phyloP scores from a whole-genome alignment of 192 early-diverging fungal genomes.

The Rhizophlyctis rosea region DNA sequence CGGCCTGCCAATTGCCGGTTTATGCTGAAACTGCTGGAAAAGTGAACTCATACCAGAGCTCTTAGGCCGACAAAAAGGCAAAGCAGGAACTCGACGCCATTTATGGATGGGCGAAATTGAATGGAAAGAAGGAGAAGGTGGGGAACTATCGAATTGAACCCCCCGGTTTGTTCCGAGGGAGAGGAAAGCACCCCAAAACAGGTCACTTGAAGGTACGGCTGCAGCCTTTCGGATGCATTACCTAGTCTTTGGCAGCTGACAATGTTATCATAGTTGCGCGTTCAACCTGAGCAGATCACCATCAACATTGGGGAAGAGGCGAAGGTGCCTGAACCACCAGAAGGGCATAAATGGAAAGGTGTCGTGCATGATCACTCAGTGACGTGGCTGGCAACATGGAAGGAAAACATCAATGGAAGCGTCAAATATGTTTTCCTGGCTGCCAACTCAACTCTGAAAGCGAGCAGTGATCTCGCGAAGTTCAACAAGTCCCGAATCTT shows the following conservation, averaged over 20 bases:
- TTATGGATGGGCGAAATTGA: slow-evolving; percentile 72
- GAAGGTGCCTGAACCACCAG: slow-evolving; percentile 74
- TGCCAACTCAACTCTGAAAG: slow-evolving; percentile 89
- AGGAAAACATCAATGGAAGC: slow-evolving; percentile 92
- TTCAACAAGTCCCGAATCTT: slow-evolving; percentile 92
- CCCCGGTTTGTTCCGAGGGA: slow-evolving; percentile 93
- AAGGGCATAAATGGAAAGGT: slow-evolving; percentile 84
- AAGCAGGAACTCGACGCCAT: slow-evolving; percentile 66
- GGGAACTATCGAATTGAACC: slow-evolving; percentile 98
- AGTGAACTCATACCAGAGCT: slow-evolving; percentile 19
- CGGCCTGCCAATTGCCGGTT: neutral
- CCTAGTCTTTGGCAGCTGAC: too few species aligned
- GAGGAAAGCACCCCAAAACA: slow-evolving; percentile 94
- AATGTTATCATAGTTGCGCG: slow-evolving; percentile 56
- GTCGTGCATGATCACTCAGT: slow-evolving; percentile 88
- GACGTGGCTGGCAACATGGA: slow-evolving; percentile 98
- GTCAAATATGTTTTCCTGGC: slow-evolving; percentile 96
- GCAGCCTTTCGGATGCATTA: too few species aligned
- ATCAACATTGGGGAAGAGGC: slow-evolving; percentile 83
- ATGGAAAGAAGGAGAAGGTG: slow-evolving; percentile 93
- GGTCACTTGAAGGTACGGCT: slow-evolving; percentile 78
- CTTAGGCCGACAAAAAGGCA: slow-evolving; percentile 72
- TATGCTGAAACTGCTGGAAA: neutral
- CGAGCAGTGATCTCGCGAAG: slow-evolving; percentile 92
- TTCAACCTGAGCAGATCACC: slow-evolving; percentile 88